These are phyloP conservation scores for Xylariaceae sp. DNA, from an alignment of 2,329 filamentous ascomycete species.

Conservation along the genomic window DNA sequence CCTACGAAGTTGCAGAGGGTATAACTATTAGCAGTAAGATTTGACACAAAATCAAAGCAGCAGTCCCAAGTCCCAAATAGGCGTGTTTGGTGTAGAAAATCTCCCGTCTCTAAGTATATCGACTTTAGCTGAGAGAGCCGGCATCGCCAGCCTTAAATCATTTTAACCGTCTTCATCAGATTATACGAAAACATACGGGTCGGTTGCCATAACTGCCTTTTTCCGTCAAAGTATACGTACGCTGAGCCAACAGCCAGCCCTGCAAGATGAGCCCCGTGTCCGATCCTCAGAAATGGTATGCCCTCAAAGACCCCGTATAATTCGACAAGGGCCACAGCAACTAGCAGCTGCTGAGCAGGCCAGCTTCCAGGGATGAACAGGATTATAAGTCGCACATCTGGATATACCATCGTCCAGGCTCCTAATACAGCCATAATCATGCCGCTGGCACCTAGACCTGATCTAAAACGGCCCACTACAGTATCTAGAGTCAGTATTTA, in stretches of 20 bases:
- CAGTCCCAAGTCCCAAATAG: no score
- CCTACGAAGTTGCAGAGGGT: no score
- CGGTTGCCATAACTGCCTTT: slow-evolving; percentile 29
- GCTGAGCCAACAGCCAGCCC: slow-evolving; percentile 28
- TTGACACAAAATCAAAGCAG: no score
- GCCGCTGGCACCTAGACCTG: slow-evolving; percentile 28
- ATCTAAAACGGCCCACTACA: slow-evolving; percentile 2
- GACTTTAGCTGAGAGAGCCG: no score
- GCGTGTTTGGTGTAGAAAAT: no score
- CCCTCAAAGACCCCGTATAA: slow-evolving; percentile 28
- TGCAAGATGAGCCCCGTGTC: slow-evolving; percentile 30
- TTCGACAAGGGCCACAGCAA: slow-evolving; percentile 26
- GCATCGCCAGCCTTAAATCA: slow-evolving; percentile 16
- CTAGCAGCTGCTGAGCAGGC: slow-evolving; percentile 13
- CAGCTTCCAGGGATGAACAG: slow-evolving; percentile 26
- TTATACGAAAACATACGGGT: slow-evolving; percentile 26
- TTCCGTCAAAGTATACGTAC: slow-evolving; percentile 29
- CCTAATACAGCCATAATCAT: slow-evolving; percentile 32
- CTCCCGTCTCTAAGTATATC: no score
- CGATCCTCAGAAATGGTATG: slow-evolving; percentile 15
- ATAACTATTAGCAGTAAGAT: no score
- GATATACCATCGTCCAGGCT: slow-evolving; percentile 20
- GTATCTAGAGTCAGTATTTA: no score
- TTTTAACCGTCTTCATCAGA: slow-evolving; percentile 26
- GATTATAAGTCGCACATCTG: slow-evolving; percentile 23